Percentiles rank a stretch among this genome's conserved stretches.
phyloP scores from a whole-genome alignment of 2,329 filamentous ascomycete genomes.

The Neonectria sp. region DNA sequence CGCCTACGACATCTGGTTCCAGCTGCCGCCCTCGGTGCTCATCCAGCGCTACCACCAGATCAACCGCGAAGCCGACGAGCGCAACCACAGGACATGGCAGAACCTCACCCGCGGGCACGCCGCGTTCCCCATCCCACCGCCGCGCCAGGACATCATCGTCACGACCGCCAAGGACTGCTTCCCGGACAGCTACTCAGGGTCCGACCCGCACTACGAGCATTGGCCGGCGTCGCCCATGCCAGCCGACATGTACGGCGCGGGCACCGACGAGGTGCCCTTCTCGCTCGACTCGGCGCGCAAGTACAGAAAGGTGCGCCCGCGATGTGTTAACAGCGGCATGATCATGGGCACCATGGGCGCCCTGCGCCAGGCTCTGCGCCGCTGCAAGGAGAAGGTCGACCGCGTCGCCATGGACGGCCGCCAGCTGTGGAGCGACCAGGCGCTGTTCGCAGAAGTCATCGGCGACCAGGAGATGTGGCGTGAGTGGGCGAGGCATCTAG shows the following conservation, averaged over 20 bases:
- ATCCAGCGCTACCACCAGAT: constrained; percentile 54
- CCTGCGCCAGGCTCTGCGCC: constrained; percentile 43
- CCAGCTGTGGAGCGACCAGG: constrained; percentile 58
- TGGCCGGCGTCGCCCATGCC: constrained; percentile 56
- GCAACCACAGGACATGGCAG: constrained; percentile 46
- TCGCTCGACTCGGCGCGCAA: constrained; percentile 52
- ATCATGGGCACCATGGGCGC: constrained; percentile 54
- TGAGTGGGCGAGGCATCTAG: constrained; percentile 49
- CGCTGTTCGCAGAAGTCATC: constrained; percentile 56
- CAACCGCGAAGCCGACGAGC: constrained; percentile 53
- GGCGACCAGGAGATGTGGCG: constrained; percentile 58
- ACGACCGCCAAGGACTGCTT: constrained; percentile 55
- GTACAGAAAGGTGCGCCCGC: constrained; percentile 51
- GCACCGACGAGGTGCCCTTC: constrained; percentile 49
- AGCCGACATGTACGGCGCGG: constrained; percentile 51
- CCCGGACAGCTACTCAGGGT: constrained; percentile 52
- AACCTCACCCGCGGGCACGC: neutral
- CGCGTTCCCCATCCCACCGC: constrained; percentile 50
- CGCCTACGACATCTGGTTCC: constrained; percentile 58
- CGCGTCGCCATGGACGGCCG: constrained; percentile 46
- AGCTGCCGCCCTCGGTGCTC: constrained; percentile 55
- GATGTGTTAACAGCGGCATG: constrained; percentile 55
- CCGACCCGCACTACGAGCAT: constrained; percentile 53
- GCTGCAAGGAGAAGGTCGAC: constrained; percentile 50
- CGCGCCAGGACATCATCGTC: constrained; percentile 52